Evolutionary conservation across 768 basidiomycete species (phyloP), one percentile per base, ranked within the genome.

Genomic region (Leccinum longicurvipes): DNA sequence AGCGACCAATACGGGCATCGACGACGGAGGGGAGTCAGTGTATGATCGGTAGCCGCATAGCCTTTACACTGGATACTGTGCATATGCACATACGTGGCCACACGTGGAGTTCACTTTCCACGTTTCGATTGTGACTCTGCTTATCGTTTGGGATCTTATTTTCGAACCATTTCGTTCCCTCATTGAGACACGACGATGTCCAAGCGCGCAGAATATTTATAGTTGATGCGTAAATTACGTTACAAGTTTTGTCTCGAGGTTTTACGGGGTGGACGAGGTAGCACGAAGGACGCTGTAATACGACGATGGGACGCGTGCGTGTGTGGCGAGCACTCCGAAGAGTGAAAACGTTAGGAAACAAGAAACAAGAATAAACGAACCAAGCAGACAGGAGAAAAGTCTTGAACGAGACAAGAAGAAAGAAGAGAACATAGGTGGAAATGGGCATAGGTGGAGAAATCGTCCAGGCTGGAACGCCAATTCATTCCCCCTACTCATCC

Each of bases 181-280:
- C 24, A 17, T 24, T 55, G 28, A 24, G 24, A 34, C 23, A 34
- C 19, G 2, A 23, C 4, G 39, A 34, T 32, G 7, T 52, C 11
- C 51, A 47, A 23, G 28, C 46, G 39, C 53, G 58, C 54, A 54
- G 60, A 58, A 59, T 66, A 66, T 67, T 67, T 65, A 70, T 70
- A 70, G 68, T 70, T 70, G 65, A 70, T 64, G 51, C 54, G 61
- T 70, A 70, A 60, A 57, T 62, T 72, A 70, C 67, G 67, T 58
- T 69, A 69, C 68, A 72, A 19, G 49, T 50, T 60, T 56, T 58
- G 53, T 63, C 49, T 68, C 58, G 54, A 49, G 50, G 53, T 60
- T 58, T 51, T 39, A 29, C 31, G n/a, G 47, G 45, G n/a, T 12
- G 15, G 41, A 42, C 24, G 32, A 24, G 27, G 47, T 11, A 51